phyloP scores from a whole-genome alignment of 768 basidiomycete species.

The Termitomyces sp. region DNA sequence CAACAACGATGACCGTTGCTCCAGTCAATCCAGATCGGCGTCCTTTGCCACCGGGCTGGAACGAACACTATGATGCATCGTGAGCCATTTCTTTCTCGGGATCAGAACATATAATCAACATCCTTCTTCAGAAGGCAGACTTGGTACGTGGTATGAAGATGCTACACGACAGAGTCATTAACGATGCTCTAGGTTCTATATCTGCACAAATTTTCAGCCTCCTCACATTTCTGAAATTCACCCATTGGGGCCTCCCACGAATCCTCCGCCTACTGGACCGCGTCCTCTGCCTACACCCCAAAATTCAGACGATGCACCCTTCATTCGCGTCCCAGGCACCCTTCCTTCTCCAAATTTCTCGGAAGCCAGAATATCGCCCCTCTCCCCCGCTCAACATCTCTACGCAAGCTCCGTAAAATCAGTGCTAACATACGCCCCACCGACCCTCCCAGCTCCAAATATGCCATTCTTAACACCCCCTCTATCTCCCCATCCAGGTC shows the following conservation, averaged over 20 bases:
- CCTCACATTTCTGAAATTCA: constrained; percentile 12
- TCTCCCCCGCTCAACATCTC: constrained; percentile 15
- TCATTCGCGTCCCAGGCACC: neutral
- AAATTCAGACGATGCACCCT: neutral
- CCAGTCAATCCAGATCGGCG: constrained; percentile 16
- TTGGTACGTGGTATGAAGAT: constrained; percentile 1
- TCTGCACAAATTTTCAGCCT: constrained; percentile 9
- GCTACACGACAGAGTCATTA: neutral
- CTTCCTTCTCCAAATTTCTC: neutral
- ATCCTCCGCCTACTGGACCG: neutral
- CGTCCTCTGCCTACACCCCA: neutral
- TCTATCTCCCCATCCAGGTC: neutral
- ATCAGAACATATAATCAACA: neutral
- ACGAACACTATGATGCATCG: constrained; percentile 16
- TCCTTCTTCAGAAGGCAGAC: neutral
- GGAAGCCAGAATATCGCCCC: neutral
- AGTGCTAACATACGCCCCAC: neutral
- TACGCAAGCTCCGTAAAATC: constrained; percentile 13
- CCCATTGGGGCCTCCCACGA: constrained; percentile 11
- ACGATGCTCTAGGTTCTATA: constrained; percentile 13
- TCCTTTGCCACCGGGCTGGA: constrained; percentile 17
- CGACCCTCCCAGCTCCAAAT: neutral
- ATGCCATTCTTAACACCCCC: neutral
- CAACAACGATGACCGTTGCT: constrained; percentile 3
- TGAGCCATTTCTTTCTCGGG: constrained; percentile 5